Evolutionary conservation across 148 eudicot genomes (phyloP).

Genomic region (Spergularia marina): DNA sequence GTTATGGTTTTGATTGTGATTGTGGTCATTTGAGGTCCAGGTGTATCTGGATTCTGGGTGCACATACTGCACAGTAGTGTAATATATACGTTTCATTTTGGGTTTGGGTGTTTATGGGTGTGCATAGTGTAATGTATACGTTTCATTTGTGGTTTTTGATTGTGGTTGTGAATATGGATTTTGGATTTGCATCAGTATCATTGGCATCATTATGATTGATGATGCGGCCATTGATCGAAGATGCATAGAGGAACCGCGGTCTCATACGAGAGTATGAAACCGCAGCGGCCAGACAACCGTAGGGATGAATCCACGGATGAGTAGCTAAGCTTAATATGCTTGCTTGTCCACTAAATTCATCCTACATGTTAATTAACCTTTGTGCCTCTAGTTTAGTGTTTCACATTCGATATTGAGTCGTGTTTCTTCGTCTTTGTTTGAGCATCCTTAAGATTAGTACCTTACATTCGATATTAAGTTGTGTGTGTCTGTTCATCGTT

Average conservation of each 20-base stretch:
- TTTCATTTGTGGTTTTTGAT: neutral
- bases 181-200: neutral
- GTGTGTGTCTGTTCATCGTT: too few species aligned
- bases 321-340: neutral
- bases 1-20: neutral
- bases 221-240: neutral
- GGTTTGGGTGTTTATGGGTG: neutral
- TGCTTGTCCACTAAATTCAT: conserved; percentile 9
- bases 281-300: conserved; percentile 25
- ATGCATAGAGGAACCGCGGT: neutral
- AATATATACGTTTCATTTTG: neutral
- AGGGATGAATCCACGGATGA: conserved; percentile 15
- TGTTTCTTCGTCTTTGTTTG: too few species aligned
- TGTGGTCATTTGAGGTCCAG: neutral
- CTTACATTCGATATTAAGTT: too few species aligned
- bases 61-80: too few species aligned
- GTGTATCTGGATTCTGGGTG: too few species aligned
- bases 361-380: neutral
- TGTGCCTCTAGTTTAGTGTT: neutral
- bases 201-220: neutral
- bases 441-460: too few species aligned
- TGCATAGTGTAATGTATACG: neutral
- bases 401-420: too few species aligned
- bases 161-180: neutral
- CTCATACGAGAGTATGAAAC: neutral